Evolutionary conservation across 805 yeast species (phyloP), one percentile per base, ranked within the genome.

Genomic region (Candida montana): DNA sequence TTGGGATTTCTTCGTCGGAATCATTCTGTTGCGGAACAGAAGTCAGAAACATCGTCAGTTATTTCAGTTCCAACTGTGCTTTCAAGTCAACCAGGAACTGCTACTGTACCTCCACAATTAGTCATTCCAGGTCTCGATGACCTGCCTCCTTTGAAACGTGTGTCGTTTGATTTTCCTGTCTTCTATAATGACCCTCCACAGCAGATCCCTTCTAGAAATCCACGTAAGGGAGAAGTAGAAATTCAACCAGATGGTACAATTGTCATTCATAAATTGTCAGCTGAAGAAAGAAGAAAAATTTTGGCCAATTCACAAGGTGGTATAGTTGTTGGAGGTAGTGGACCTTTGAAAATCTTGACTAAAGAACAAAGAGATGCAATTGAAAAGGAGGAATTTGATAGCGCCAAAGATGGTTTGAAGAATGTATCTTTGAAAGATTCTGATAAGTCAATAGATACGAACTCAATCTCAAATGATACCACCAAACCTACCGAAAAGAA

Each of bases 161-260:
- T 88, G 5, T 72, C 82, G 0, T 90, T 90, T 64, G 87, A 89
- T 3, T 69, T 83, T 5, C 83, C 83, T 28, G 82, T 86, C 13
- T 79, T 87, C 54, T 75, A 74, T 28, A 74, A 75, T 47, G 96
- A 90, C 59, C 97, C 97, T 1, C 95, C 96, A 1, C 97, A 90
- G 55, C 96, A 89, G 57, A 84, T 90, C 44, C 97, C 97, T 2
- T 83, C 95, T 2, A 68, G 95, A 55, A 74, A 71, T 39, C 96
- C 97, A 13, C 70, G 84, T 51, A 72, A 75, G 50, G 97, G 97
- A 31, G 91, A 88, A 59, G 95, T 83, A 12, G 84, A 78, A 50
- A 67, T 79, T 2, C 53, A 71, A 38, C 62, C 72, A n/a, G 71
- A 69, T 51, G 86, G 85, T 0, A 61, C 68, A 1, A 68, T 78